Evolutionary conservation across 805 yeast species (phyloP).

Genomic region (Ogataea pilisensis): DNA sequence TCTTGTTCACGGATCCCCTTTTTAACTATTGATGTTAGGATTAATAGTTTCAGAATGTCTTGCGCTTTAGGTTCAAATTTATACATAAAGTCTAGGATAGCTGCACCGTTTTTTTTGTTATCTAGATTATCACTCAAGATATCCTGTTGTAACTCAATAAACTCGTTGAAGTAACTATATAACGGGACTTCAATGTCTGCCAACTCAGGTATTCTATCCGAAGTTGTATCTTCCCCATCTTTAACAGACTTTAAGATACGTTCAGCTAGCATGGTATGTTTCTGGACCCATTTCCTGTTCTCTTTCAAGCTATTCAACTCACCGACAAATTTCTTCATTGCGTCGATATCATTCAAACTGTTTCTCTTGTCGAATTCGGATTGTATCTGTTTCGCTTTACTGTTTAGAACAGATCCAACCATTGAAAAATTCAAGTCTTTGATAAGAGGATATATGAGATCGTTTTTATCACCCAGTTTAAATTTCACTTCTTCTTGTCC

Average conservation of each 20-base stretch:
- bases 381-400: constrained; percentile 67
- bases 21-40: constrained; percentile 57
- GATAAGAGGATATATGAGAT: constrained; percentile 47
- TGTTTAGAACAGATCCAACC: constrained; percentile 70
- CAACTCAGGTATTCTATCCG: constrained; percentile 12
- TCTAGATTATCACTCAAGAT: constrained; percentile 52
- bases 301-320: constrained; percentile 63
- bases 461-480: constrained; percentile 33
- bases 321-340: constrained; percentile 69
- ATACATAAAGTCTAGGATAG: constrained; percentile 48
- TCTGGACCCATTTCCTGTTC: constrained; percentile 62
- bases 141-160: constrained; percentile 66
- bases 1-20: constrained; percentile 70
- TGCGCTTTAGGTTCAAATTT: constrained; percentile 36
- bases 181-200: constrained; percentile 18
- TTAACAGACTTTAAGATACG: constrained; percentile 39
- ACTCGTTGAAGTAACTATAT: constrained; percentile 36
- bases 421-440: constrained; percentile 71
- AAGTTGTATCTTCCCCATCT: constrained; percentile 15
- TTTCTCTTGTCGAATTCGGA: constrained; percentile 59
- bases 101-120: constrained; percentile 32
- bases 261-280: constrained; percentile 75
- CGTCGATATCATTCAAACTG: constrained; percentile 51
- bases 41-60: constrained; percentile 48
- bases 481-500: constrained; percentile 13